Evolutionary conservation across 2,329 filamentous ascomycete genomes (phyloP).

Genomic region (Salinomyces thailandicus): DNA sequence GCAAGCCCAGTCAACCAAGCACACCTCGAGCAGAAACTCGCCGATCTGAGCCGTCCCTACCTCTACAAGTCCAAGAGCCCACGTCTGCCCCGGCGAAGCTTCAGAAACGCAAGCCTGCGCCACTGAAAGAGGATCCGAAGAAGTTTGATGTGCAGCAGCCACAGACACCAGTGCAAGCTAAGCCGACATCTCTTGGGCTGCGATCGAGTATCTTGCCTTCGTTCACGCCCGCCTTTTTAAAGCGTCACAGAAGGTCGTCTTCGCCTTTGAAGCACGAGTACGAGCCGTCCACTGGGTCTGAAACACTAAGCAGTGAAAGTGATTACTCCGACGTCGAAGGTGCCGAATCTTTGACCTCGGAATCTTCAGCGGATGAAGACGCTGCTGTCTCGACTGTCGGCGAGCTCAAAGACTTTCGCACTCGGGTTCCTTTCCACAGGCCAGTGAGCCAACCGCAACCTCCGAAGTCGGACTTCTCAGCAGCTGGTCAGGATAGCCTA

Average conservation of each 20-base stretch:
- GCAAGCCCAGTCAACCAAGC: conserved; percentile 32
- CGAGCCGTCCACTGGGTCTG: conserved; percentile 66
- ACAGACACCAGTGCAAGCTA: conserved; percentile 10
- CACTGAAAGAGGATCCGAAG: conserved; percentile 8
- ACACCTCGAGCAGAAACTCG: conserved; percentile 16
- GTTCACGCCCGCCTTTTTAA: conserved; percentile 27
- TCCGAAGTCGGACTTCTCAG: conserved; percentile 14
- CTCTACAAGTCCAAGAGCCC: conserved; percentile 9
- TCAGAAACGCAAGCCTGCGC: conserved; percentile 19
- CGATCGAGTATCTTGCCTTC: conserved; percentile 21
- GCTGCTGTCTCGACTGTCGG: conserved; percentile 19
- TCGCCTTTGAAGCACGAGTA: conserved; percentile 97
- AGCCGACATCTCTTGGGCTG: conserved; percentile 17
- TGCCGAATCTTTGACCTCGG: conserved; percentile 35
- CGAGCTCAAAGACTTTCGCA: conserved; percentile 26
- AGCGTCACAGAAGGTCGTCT: conserved; percentile 60
- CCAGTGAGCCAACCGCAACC: conserved; percentile 22
- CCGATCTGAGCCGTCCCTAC: not conserved
- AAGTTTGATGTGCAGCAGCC: conserved; percentile 23
- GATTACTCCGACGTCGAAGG: conserved; percentile 45
- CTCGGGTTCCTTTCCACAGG: conserved; percentile 19
- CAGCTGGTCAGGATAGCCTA: conserved; percentile 29
- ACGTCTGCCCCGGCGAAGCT: conserved; percentile 26
- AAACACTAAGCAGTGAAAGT: conserved; percentile 48
- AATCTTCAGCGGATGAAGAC: conserved; percentile 48